phyloP scores from a whole-genome alignment of 495 filamentous ascomycete species.

The Daldinia caldariorum region DNA sequence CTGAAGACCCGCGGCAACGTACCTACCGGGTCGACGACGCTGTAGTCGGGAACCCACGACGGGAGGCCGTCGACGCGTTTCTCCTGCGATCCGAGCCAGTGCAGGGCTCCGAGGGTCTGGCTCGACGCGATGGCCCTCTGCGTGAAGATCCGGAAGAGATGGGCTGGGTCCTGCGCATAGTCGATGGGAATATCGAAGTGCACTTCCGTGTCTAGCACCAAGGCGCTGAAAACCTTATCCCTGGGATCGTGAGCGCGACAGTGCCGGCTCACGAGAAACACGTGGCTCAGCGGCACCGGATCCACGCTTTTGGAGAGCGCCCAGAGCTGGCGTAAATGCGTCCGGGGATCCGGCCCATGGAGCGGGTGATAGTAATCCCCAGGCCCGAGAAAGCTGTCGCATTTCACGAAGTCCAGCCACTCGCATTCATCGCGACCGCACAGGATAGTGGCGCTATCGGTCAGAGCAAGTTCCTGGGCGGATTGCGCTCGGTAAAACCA shows the following conservation, averaged over 20 bases:
- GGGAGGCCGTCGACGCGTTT: slow-evolving; percentile 16
- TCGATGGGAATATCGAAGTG: slow-evolving; percentile 4
- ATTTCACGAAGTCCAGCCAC: slow-evolving; percentile 18
- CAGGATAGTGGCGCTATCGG: slow-evolving; percentile 4
- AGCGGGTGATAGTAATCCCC: slow-evolving; percentile 25
- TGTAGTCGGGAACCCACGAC: slow-evolving; percentile 37
- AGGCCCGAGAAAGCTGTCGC: slow-evolving; percentile 10
- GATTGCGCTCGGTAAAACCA: slow-evolving; percentile 21
- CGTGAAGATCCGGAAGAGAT: slow-evolving; percentile 22
- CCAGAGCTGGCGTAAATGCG: slow-evolving; percentile 22
- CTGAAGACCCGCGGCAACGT: slow-evolving; percentile 26
- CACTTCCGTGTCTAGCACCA: slow-evolving; percentile 8
- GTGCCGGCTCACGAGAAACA: slow-evolving; percentile 23
- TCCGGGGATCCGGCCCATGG: slow-evolving; percentile 16
- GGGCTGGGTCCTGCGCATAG: slow-evolving; percentile 2
- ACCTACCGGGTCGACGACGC: slow-evolving; percentile 16
- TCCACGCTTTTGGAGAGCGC: not conserved
- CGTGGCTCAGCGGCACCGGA: not conserved
- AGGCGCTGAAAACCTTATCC: slow-evolving; percentile 20
- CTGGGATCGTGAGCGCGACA: slow-evolving; percentile 20
- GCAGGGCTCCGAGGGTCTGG: slow-evolving; percentile 21
- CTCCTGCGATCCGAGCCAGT: slow-evolving; percentile 19
- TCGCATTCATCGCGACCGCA: slow-evolving; percentile 19
- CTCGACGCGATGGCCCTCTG: slow-evolving; percentile 14
- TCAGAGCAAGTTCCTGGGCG: slow-evolving; percentile 17